phyloP scores from a whole-genome alignment of 257 asterid genomes.

The Ilex aquifolium region DNA sequence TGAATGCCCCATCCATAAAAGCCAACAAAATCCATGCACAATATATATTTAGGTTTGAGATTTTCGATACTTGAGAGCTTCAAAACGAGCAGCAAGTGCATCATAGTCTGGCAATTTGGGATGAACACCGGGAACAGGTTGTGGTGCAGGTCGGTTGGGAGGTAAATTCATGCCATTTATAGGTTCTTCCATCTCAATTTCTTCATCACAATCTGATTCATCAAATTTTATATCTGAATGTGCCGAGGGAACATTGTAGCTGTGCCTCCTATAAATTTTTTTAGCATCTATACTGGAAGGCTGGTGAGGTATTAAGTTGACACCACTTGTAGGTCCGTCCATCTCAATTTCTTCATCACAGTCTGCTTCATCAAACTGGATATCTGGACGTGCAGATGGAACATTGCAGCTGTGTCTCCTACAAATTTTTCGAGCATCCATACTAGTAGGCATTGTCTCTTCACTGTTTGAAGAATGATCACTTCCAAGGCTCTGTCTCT shows the following conservation, averaged over 20 bases:
- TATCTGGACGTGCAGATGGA: constrained; percentile 27
- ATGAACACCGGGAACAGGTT: constrained; percentile 47
- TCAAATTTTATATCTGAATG: constrained; percentile 46
- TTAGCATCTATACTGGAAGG: constrained; percentile 15
- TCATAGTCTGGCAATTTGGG: constrained; percentile 91
- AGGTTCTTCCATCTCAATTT: constrained; percentile 27
- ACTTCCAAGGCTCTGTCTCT: constrained; percentile 6
- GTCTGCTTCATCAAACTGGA: constrained; percentile 59
- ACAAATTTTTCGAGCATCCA: constrained; percentile 27
- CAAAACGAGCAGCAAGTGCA: constrained; percentile 79
- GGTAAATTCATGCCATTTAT: constrained; percentile 25
- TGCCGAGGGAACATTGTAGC: constrained; percentile 43
- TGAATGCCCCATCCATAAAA: too few species aligned
- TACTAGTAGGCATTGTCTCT: constrained; percentile 8
- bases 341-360: constrained; percentile 67
- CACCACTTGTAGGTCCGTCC: constrained; percentile 42
- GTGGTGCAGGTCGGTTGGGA: constrained; percentile 58
- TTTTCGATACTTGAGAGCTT: constrained; percentile 70
- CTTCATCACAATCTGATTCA: constrained; percentile 49
- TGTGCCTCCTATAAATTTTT: constrained; percentile 51
- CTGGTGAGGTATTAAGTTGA: not conserved
- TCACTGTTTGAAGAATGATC: constrained; percentile 9
- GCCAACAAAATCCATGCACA: too few species aligned
- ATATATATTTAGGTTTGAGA: constrained; percentile 7
- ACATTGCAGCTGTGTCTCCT: constrained; percentile 66